Evolutionary conservation across 805 yeast species (phyloP).

Genomic region (Hanseniaspora thailandica): DNA sequence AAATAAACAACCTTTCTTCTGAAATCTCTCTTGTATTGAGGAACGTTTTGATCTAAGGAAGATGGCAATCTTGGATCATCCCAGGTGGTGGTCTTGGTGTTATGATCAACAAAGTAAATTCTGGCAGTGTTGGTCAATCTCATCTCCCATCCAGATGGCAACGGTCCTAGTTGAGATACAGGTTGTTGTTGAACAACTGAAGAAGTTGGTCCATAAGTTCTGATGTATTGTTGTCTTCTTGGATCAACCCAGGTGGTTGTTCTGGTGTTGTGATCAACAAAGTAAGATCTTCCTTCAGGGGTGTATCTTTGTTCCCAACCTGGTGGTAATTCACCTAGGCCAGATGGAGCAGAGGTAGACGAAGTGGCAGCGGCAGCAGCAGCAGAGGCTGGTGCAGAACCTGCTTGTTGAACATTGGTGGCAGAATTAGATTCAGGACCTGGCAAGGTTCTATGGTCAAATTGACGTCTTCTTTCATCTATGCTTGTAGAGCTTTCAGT

Average conservation of each 20-base stretch:
- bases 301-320: constrained; percentile 99
- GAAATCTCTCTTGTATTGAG: constrained; percentile 97
- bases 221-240: constrained; percentile 93
- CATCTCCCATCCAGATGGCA: constrained; percentile 99
- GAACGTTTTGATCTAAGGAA: constrained; percentile 93
- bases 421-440: constrained; percentile 44
- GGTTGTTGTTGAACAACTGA: constrained; percentile 96
- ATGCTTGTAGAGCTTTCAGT: constrained; percentile 52
- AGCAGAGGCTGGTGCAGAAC: constrained; percentile 30
- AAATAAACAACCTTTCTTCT: constrained; percentile 94
- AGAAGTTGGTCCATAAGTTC: constrained; percentile 70
- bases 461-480: constrained; percentile 83
- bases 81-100: constrained; percentile 98
- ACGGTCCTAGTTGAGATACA: constrained; percentile 91
- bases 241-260: constrained; percentile 99
- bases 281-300: constrained; percentile 95
- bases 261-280: constrained; percentile 98
- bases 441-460: constrained; percentile 81
- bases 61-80: constrained; percentile 98
- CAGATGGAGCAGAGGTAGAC: constrained; percentile 75
- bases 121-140: constrained; percentile 96
- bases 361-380: constrained; percentile 46
- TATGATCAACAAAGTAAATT: constrained; percentile 97
- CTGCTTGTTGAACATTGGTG: constrained; percentile 29
- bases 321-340: constrained; percentile 90